Percentiles rank a stretch among this genome's conserved stretches.
Conservation (phyloP, 768 basidiomycete genomes). For the Russula ochroleuca region DNA sequence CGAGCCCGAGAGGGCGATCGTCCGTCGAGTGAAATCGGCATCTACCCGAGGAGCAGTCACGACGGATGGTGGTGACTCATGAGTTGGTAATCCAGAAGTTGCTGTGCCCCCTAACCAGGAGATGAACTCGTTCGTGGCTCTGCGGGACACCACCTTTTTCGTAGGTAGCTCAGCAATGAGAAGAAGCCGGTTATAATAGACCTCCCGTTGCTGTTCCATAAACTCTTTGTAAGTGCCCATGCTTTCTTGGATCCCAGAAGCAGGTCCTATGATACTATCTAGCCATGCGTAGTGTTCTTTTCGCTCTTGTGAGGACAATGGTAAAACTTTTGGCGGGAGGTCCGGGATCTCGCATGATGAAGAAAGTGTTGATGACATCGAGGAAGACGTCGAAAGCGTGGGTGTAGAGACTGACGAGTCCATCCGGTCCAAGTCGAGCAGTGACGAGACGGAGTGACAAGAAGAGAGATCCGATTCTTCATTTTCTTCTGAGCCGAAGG, state of each 20-base stretch:
- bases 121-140: not conserved
- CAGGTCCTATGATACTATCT: slow-evolving; percentile 45
- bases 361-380: slow-evolving; percentile 11
- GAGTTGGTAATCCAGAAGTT: not conserved
- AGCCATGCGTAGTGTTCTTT: slow-evolving; percentile 49
- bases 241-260: slow-evolving; percentile 45
- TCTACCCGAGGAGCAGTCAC: not conserved
- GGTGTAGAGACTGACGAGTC: slow-evolving; percentile 9
- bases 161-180: slow-evolving; percentile 10
- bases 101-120: not conserved
- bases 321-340: not conserved
- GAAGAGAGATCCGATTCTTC: slow-evolving; percentile 10
- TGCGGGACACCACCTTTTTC: not conserved
- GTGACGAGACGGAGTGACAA: slow-evolving; percentile 26
- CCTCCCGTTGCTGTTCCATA: slow-evolving; percentile 46
- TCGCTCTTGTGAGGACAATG: slow-evolving; percentile 39
- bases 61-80: not conserved
- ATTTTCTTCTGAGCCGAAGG: not conserved
- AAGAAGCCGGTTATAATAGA: slow-evolving; percentile 45
- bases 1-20: not conserved
- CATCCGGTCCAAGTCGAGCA: slow-evolving; percentile 20
- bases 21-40: not conserved
- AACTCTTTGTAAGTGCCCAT: slow-evolving; percentile 49
- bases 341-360: slow-evolving; percentile 23
- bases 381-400: slow-evolving; percentile 13